Evolutionary conservation across 371 early-diverging fungal species (phyloP).

Genomic region (Haplosporangium sp.): DNA sequence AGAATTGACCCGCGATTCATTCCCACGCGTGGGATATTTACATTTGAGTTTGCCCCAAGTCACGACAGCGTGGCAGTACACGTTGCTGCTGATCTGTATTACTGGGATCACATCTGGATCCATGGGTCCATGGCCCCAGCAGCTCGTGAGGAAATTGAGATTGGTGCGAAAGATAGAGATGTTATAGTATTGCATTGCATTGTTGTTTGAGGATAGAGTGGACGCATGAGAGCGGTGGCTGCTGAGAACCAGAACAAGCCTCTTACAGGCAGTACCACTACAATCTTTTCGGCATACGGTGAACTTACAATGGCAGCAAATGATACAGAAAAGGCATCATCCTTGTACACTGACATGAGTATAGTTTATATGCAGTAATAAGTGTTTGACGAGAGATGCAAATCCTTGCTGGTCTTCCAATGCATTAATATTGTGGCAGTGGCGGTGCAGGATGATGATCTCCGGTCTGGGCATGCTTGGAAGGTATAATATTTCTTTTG

Average conservation of each 20-base stretch:
- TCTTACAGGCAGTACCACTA: constrained; percentile 24
- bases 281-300: constrained; percentile 30
- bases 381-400: too few species aligned
- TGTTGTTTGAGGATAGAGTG: neutral
- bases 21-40: constrained; percentile 43
- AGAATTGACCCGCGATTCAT: neutral
- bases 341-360: too few species aligned
- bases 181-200: neutral
- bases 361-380: too few species aligned
- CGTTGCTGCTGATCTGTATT: constrained; percentile 68
- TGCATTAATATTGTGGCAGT: too few species aligned
- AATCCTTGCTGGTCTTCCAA: too few species aligned
- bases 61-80: constrained; percentile 64
- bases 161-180: neutral
- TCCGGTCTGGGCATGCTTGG: too few species aligned
- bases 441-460: too few species aligned
- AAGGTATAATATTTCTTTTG: too few species aligned
- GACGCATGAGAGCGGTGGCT: constrained; percentile 10
- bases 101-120: constrained; percentile 71
- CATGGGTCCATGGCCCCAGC: constrained; percentile 63
- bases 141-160: constrained; percentile 8
- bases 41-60: constrained; percentile 64
- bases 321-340: too few species aligned
- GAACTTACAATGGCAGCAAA: too few species aligned
- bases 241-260: constrained; percentile 38